Percentiles rank a stretch among this genome's conserved stretches.
These are phyloP conservation scores for Brassica rapa DNA, from an alignment of 345 rosid species.

Conservation along the genomic window DNA sequence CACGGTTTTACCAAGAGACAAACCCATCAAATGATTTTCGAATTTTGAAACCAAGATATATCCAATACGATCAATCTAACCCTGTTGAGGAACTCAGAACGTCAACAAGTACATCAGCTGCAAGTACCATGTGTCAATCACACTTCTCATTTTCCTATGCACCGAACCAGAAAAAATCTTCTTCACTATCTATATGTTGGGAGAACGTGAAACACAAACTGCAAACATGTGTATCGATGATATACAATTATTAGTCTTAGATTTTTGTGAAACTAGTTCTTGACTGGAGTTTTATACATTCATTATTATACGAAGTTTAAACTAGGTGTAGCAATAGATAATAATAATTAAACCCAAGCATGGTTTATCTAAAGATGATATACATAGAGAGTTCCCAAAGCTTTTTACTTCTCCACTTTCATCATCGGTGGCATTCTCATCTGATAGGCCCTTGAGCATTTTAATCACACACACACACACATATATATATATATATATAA, in stretches of 20 bases:
- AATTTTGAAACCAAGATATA: background rate
- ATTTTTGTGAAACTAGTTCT: background rate
- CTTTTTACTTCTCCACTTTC: conserved; percentile 5
- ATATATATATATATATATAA: background rate
- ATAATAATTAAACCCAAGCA: background rate
- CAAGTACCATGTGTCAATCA: background rate
- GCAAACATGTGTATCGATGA: background rate
- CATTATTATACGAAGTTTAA: background rate
- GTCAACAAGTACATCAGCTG: background rate
- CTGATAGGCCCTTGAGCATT: background rate
- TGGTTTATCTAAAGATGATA: background rate
- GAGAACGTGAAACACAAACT: background rate
- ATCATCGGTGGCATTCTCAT: conserved; percentile 1
- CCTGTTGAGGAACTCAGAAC: background rate
- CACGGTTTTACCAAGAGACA: background rate
- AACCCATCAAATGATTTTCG: conserved; percentile 4
- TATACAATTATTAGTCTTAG: background rate
- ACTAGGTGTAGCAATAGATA: background rate
- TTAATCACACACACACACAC: background rate
- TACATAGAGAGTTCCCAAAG: conserved; percentile 3
- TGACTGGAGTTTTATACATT: background rate
- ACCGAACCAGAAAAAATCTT: background rate
- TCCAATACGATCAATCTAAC: background rate
- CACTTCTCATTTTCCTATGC: background rate
- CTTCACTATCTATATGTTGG: background rate